Percentiles rank a stretch among this genome's conserved stretches.
These are phyloP conservation scores for Malus hybrid DNA, from an alignment of 331 rosid genomes.

Conservation along the genomic window DNA sequence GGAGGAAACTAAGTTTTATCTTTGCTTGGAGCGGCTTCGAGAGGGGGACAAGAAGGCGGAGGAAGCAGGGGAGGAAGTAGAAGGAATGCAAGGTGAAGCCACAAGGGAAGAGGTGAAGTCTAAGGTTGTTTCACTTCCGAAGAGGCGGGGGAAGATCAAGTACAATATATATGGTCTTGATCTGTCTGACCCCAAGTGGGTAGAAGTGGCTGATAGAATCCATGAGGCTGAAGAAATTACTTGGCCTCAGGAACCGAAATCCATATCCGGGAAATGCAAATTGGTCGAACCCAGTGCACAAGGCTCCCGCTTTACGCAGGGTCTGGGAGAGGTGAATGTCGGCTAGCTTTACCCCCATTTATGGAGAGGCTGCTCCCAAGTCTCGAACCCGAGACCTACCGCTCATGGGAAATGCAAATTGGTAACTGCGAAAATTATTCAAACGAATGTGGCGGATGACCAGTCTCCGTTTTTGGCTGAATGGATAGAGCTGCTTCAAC, in stretches of 20 bases:
- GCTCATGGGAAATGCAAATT: conserved; percentile 49
- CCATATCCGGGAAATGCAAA: conserved; percentile 62
- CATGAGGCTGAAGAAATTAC: conserved; percentile 54
- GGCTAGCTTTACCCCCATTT: too few relatives aligned
- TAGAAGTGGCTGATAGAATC: conserved; percentile 53
- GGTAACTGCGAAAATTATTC: conserved; percentile 46
- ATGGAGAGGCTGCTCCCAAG: too few relatives aligned
- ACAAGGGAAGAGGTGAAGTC: conserved; percentile 17
- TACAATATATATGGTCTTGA: conserved; percentile 82
- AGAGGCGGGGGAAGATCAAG: conserved; percentile 66
- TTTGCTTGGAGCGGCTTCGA: conserved; percentile 44
- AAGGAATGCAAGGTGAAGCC: conserved; percentile 2
- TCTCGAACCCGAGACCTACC: too few relatives aligned
- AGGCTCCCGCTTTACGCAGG: too few relatives aligned
- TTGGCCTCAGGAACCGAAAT: conserved; percentile 68
- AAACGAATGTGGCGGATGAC: conserved; percentile 41
- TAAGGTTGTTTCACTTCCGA: conserved; percentile 57
- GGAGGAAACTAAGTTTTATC: conserved; percentile 76
- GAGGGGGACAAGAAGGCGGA: conserved; percentile 25
- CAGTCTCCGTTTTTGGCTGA: conserved; percentile 52
- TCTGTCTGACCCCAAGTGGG: conserved; percentile 79
- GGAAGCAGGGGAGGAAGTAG: conserved; percentile 25
- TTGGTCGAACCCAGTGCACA: conserved; percentile 10
- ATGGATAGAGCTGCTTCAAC: conserved; percentile 72
- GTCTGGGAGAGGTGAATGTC: too few relatives aligned